Evolutionary conservation across 1,284 basidiomycete species (phyloP).

Genomic region (Cronartium quercuum): DNA sequence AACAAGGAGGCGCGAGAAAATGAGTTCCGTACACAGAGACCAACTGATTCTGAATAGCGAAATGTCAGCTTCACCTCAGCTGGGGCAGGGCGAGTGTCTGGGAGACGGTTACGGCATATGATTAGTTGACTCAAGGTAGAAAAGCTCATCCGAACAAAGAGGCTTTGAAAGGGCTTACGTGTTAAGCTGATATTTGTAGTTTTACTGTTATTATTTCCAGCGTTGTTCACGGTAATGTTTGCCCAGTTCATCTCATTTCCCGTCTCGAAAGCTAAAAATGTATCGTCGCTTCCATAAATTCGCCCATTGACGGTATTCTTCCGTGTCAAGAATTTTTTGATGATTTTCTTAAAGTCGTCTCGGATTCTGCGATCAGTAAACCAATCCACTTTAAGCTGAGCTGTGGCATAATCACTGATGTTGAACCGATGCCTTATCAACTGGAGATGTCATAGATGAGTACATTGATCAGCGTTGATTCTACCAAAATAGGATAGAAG

Average conservation of each 20-base stretch:
- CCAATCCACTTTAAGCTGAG: conserved; percentile 11
- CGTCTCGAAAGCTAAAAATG: conserved; percentile 35
- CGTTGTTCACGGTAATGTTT: not conserved
- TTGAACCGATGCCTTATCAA: conserved; percentile 31
- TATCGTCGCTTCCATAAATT: conserved; percentile 29
- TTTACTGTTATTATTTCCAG: not conserved
- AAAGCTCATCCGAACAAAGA: not conserved
- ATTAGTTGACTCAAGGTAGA: not conserved
- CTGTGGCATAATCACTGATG: conserved; percentile 16
- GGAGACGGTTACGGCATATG: not conserved
- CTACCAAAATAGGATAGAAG: too few species aligned
- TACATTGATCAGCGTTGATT: not conserved
- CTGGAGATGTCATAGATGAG: not conserved
- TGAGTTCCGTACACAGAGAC: not conserved
- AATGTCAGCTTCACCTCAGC: not conserved
- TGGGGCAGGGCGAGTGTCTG: not conserved
- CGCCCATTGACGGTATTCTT: conserved; percentile 21
- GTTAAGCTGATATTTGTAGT: not conserved
- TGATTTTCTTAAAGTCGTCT: conserved; percentile 12
- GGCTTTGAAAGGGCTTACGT: not conserved
- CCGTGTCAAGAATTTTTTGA: conserved; percentile 19
- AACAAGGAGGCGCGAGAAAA: not conserved
- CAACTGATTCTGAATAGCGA: not conserved
- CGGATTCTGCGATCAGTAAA: conserved; percentile 17
- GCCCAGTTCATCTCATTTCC: conserved; percentile 37